phyloP scores from a whole-genome alignment of 2,329 filamentous ascomycete species.

The Xylaria sp. region DNA sequence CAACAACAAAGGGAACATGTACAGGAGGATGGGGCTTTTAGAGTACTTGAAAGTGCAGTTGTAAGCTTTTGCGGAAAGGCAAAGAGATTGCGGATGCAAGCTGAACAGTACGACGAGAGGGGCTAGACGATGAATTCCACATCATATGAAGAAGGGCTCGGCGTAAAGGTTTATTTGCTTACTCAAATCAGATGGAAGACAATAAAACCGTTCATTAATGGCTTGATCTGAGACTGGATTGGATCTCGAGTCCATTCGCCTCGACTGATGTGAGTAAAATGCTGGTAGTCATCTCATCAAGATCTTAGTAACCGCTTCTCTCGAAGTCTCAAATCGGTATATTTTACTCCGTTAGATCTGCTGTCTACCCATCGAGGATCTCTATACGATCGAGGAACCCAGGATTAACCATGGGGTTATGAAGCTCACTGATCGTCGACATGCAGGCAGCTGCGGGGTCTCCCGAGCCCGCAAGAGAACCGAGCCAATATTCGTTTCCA shows the following conservation, averaged over 20 bases:
- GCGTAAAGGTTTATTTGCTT: too few species aligned
- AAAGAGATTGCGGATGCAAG: background rate
- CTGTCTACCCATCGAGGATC: constrained; percentile 28
- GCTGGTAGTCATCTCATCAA: background rate
- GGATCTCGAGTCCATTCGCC: too few species aligned
- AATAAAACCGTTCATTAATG: too few species aligned
- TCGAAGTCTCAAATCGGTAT: background rate
- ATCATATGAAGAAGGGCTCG: too few species aligned
- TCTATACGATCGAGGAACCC: constrained; percentile 43
- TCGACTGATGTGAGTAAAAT: too few species aligned
- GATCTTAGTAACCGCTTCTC: too few species aligned
- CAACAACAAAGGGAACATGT: constrained; percentile 23
- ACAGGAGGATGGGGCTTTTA: constrained; percentile 26
- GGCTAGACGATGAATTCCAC: background rate
- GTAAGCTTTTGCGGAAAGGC: background rate
- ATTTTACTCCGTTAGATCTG: background rate
- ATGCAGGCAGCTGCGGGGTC: constrained; percentile 51
- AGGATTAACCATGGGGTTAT: constrained; percentile 50
- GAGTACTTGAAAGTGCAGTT: constrained; percentile 25
- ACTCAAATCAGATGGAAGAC: too few species aligned
- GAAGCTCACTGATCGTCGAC: constrained; percentile 50
- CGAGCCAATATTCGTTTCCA: constrained; percentile 51
- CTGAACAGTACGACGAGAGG: too few species aligned
- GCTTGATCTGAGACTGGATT: too few species aligned
- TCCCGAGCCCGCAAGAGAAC: constrained; percentile 41